A percentile compares a stretch with the other conserved stretches of the same genome.
Evolutionary conservation across 768 basidiomycete genomes (phyloP).

Genomic region (Gymnopilus dilepis): DNA sequence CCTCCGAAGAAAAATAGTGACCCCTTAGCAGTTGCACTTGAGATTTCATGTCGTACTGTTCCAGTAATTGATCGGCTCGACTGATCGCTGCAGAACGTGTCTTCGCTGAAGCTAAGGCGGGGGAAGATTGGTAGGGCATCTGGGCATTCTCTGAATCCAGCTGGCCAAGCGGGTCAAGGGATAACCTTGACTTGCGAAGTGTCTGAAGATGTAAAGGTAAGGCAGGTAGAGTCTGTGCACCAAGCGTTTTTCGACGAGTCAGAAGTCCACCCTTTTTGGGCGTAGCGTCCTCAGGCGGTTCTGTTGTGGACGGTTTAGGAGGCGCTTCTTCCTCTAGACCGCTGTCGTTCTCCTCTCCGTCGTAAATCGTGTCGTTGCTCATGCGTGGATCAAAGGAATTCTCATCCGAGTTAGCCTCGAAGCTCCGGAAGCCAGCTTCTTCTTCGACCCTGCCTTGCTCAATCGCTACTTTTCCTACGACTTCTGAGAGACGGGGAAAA

Average conservation of each 20-base stretch:
- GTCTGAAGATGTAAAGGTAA: slow-evolving; percentile 66
- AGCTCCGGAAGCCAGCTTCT: slow-evolving; percentile 51
- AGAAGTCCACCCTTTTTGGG: slow-evolving; percentile 29
- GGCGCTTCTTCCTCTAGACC: slow-evolving; percentile 35
- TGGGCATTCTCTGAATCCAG: slow-evolving; percentile 50
- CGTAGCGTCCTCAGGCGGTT: slow-evolving; percentile 16
- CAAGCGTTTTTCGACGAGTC: slow-evolving; percentile 56
- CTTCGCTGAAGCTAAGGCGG: slow-evolving; percentile 59
- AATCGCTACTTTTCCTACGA: slow-evolving; percentile 82
- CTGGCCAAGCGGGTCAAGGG: slow-evolving; percentile 79
- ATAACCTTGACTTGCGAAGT: slow-evolving; percentile 58
- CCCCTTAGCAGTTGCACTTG: slow-evolving; percentile 79
- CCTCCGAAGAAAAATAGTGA: slow-evolving; percentile 90
- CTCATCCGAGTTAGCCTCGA: slow-evolving; percentile 53
- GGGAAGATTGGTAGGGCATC: slow-evolving; percentile 73
- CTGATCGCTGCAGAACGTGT: slow-evolving; percentile 50
- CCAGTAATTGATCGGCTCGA: slow-evolving; percentile 61
- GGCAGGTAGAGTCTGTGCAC: slow-evolving; percentile 77
- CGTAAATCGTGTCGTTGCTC: slow-evolving; percentile 51
- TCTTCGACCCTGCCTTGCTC: slow-evolving; percentile 87
- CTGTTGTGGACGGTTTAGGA: slow-evolving; percentile 15
- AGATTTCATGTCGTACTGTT: slow-evolving; percentile 67
- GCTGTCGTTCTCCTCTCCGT: slow-evolving; percentile 36
- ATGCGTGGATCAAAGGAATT: slow-evolving; percentile 30
- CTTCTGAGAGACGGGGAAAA: slow-evolving; percentile 74